Percentiles rank a stretch among this genome's conserved stretches.
These are phyloP conservation scores for Daldinia sp. DNA, from an alignment of 2,329 filamentous ascomycete genomes.

Conservation along the genomic window DNA sequence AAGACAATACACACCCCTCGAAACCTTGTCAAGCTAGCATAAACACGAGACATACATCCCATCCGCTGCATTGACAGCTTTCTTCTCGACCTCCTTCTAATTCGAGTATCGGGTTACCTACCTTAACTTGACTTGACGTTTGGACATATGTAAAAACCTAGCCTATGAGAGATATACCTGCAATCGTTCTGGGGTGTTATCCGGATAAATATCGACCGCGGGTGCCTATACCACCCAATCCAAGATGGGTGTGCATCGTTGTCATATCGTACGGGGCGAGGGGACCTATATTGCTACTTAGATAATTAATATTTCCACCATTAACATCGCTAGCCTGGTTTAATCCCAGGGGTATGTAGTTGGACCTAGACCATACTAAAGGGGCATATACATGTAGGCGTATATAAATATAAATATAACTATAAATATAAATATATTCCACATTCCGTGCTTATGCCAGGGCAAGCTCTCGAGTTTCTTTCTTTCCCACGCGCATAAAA, in stretches of 20 bases:
- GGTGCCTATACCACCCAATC: conserved; percentile 21
- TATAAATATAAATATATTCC: conserved; percentile 9
- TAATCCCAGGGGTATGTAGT: background rate
- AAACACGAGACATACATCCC: conserved; percentile 10
- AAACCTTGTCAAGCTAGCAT: conserved; percentile 1
- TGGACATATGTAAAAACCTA: background rate
- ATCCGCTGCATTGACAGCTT: background rate
- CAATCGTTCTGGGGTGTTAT: conserved; percentile 15
- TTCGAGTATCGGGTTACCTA: conserved; percentile 1
- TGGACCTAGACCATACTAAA: conserved; percentile 1
- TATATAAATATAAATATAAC: conserved; percentile 1
- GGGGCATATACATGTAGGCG: conserved; percentile 7
- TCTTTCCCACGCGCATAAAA: background rate
- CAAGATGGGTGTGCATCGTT: conserved; percentile 8
- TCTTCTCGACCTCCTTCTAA: background rate
- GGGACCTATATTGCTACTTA: background rate
- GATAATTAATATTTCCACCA: conserved; percentile 12
- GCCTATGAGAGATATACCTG: conserved; percentile 6
- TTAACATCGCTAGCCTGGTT: conserved; percentile 7
- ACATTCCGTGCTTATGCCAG: background rate
- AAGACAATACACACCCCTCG: conserved; percentile 2
- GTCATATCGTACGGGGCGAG: background rate
- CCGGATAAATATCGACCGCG: conserved; percentile 25
- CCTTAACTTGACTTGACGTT: background rate
- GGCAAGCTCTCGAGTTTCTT: background rate